These are phyloP conservation scores for Wickerhamomyces sp. DNA, from an alignment of 1,139 yeast genomes.

Conservation along the genomic window DNA sequence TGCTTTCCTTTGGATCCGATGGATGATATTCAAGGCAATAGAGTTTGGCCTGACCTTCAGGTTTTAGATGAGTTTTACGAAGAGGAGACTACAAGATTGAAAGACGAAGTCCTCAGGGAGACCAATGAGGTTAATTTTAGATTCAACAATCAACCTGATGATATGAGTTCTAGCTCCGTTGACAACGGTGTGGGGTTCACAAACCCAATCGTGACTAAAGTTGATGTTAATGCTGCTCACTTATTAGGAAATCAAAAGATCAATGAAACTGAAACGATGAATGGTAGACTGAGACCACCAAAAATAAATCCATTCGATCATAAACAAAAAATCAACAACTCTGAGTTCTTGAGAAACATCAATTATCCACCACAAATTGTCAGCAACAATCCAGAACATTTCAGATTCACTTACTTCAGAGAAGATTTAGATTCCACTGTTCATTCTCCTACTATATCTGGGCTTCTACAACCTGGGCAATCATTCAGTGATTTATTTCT, in stretches of 20 bases:
- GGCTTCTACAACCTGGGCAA: conserved; percentile 57
- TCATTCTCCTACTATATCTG: conserved; percentile 86
- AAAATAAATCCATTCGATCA: conserved; percentile 75
- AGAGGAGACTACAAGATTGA: conserved; percentile 54
- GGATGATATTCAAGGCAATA: conserved; percentile 33
- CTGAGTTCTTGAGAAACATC: conserved; percentile 20
- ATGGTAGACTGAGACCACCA: conserved; percentile 66
- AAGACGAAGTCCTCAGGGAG: conserved; percentile 37
- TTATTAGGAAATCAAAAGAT: conserved; percentile 39
- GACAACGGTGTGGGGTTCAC: conserved; percentile 31
- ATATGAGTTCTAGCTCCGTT: conserved; percentile 23
- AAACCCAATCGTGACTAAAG: conserved; percentile 35
- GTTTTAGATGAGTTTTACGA: conserved; percentile 71
- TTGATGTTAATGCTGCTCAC: conserved; percentile 31
- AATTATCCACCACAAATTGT: conserved; percentile 36
- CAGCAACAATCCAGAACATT: conserved; percentile 40
- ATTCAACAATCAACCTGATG: conserved; percentile 25
- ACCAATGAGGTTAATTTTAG: conserved; percentile 34
- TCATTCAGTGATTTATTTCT: conserved; percentile 45
- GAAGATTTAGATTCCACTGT: conserved; percentile 86
- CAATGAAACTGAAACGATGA: conserved; percentile 60
- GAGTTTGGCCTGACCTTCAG: conserved; percentile 75
- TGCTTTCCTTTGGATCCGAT: conserved; percentile 65
- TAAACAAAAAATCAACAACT: conserved; percentile 21
- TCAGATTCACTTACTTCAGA: conserved; percentile 84